Evolutionary conservation across 306 rosid species (phyloP).

Genomic region (Coriaria nepalensis): DNA sequence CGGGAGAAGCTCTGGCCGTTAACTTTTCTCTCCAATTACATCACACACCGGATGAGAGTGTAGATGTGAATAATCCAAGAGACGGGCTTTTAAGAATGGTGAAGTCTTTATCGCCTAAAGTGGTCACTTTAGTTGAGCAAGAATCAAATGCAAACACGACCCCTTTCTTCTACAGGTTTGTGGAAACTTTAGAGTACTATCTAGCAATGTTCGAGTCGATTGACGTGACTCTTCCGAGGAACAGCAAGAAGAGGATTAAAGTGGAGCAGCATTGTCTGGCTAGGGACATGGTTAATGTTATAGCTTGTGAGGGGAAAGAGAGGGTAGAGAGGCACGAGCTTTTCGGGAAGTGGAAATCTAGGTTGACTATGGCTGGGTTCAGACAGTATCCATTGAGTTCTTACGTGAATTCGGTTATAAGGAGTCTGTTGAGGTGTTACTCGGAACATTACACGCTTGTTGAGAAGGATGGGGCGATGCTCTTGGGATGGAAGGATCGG

Average conservation of each 20-base stretch:
- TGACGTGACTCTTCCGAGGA: constrained; percentile 55
- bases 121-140: constrained; percentile 79
- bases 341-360: constrained; percentile 83
- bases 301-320: constrained; percentile 84
- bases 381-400: constrained; percentile 65
- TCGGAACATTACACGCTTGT: constrained; percentile 65
- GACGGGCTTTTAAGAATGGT: constrained; percentile 75
- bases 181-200: constrained; percentile 75
- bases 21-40: constrained; percentile 91
- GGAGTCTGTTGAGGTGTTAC: constrained; percentile 51
- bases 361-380: constrained; percentile 92
- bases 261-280: constrained; percentile 93
- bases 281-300: constrained; percentile 64
- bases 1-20: constrained; percentile 83
- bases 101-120: constrained; percentile 67
- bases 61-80: constrained; percentile 69
- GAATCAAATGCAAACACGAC: constrained; percentile 96
- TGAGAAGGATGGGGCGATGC: constrained; percentile 88
- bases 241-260: constrained; percentile 59
- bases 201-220: constrained; percentile 87
- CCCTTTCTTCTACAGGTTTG: constrained; percentile 62
- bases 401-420: constrained; percentile 65
- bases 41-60: constrained; percentile 94
- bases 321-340: constrained; percentile 91
- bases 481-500: constrained; percentile 80